These are phyloP conservation scores for Plenodomus biglobosus DNA, from an alignment of 2,329 filamentous ascomycete species.

Conservation along the genomic window DNA sequence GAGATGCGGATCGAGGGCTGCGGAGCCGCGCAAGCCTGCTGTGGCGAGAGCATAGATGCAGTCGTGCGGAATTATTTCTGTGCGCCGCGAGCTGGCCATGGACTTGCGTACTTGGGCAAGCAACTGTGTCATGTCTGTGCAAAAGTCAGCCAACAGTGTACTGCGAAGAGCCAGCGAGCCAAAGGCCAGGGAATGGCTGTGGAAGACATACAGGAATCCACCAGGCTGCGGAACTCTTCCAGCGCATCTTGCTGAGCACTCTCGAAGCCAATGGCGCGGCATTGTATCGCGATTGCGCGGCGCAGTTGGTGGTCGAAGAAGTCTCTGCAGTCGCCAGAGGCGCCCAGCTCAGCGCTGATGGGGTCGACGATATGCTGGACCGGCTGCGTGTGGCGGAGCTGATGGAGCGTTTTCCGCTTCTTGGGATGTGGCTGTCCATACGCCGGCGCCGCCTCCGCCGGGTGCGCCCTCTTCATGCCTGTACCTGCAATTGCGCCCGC, in stretches of 20 bases:
- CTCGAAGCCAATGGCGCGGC: conserved; percentile 58
- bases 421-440: conserved; percentile 32
- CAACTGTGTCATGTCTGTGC: conserved; percentile 57
- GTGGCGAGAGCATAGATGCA: conserved; percentile 57
- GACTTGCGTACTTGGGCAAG: conserved; percentile 57
- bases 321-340: conserved; percentile 49
- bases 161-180: background rate
- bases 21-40: conserved; percentile 43
- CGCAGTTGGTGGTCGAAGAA: conserved; percentile 58
- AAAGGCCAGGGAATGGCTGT: background rate
- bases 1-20: conserved; percentile 46
- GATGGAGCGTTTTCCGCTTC: conserved; percentile 40
- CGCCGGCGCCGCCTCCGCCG: conserved; percentile 20
- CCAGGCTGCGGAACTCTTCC: conserved; percentile 56
- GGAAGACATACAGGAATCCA: conserved; percentile 60
- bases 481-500: conserved; percentile 36
- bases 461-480: conserved; percentile 41
- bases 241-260: conserved; percentile 58
- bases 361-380: conserved; percentile 36
- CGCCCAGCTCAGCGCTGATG: conserved; percentile 37
- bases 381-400: conserved; percentile 41
- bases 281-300: conserved; percentile 56
- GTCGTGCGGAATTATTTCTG: conserved; percentile 59
- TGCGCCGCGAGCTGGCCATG: conserved; percentile 60
- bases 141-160: conserved; percentile 17